A percentile compares a stretch with the other conserved stretches of the same genome.
phyloP scores from a whole-genome alignment of 179 eudicot species.

The Pouteria campechiana region DNA sequence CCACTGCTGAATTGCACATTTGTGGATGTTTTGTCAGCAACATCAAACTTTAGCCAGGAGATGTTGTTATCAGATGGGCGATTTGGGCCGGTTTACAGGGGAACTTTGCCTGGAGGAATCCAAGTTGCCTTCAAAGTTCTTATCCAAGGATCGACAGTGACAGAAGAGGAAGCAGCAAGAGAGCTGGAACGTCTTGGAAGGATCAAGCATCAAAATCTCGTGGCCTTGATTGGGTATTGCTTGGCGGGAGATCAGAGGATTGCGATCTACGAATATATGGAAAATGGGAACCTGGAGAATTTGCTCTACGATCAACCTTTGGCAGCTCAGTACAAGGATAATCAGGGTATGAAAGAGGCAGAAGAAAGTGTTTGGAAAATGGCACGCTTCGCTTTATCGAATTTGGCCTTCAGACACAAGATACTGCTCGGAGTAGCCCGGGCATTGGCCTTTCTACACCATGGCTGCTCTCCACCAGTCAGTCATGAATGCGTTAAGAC shows the following conservation, averaged over 20 bases:
- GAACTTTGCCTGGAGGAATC: conserved; percentile 35
- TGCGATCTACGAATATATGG: conserved; percentile 53
- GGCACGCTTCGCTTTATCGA: no score
- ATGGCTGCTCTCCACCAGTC: conserved; percentile 51
- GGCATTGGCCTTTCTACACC: conserved; percentile 57
- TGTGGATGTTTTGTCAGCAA: conserved; percentile 47
- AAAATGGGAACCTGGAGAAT: conserved; percentile 52
- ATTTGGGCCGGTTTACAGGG: conserved; percentile 52
- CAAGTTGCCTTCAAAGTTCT: conserved; percentile 54
- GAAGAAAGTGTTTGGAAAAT: conserved; percentile 44
- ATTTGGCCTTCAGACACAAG: conserved; percentile 47
- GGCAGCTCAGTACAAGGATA: conserved; percentile 33
- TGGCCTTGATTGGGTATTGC: conserved; percentile 54
- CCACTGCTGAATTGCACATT: conserved; percentile 57
- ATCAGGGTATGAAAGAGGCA: conserved; percentile 51
- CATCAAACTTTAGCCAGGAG: conserved; percentile 45
- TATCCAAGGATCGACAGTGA: conserved; percentile 45
- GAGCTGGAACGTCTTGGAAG: conserved; percentile 48
- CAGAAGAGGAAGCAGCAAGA: conserved; percentile 52
- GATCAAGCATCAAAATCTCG: conserved; percentile 51
- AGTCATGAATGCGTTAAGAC: conserved; percentile 53
- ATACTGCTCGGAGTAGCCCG: conserved; percentile 51
- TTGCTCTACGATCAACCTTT: conserved; percentile 50
- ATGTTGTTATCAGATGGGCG: conserved; percentile 51
- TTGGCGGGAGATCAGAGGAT: conserved; percentile 59